Evolutionary conservation across 768 basidiomycete genomes (phyloP).

Genomic region (Tylopilus balloui): DNA sequence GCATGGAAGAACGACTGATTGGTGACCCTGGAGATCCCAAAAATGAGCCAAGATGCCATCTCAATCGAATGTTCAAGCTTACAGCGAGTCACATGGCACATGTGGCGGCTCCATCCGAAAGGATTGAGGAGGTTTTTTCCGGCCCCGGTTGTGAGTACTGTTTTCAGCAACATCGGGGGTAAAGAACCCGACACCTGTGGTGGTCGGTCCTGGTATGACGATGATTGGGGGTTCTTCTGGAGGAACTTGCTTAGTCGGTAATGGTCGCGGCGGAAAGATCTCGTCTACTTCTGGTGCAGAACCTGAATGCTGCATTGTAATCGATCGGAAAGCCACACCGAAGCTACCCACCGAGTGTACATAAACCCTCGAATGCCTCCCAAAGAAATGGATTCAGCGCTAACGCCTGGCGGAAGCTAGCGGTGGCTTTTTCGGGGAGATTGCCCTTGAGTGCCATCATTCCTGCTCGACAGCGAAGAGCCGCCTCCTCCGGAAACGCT

Average conservation of each 20-base stretch:
- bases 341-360: constrained; percentile 57
- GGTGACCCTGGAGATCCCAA: constrained; percentile 40
- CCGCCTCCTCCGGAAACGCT: constrained; percentile 67
- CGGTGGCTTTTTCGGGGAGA: constrained; percentile 65
- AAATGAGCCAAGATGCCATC: constrained; percentile 1
- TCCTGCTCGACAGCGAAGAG: constrained; percentile 73
- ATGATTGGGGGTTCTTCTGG: constrained; percentile 48
- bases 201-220: constrained; percentile 41
- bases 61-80: constrained; percentile 20
- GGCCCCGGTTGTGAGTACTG: constrained; percentile 52
- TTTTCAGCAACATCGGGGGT: constrained; percentile 62
- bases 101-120: constrained; percentile 54
- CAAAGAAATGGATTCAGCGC: constrained; percentile 74
- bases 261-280: constrained; percentile 60
- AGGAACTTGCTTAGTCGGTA: constrained; percentile 49
- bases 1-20: constrained; percentile 52
- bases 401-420: constrained; percentile 69
- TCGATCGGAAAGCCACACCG: constrained; percentile 3
- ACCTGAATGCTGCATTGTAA: constrained; percentile 41
- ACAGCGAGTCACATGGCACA: constrained; percentile 64
- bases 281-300: constrained; percentile 67
- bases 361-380: constrained; percentile 91
- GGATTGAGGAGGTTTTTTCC: constrained; percentile 50
- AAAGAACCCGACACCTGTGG: constrained; percentile 71
- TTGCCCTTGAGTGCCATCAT: constrained; percentile 75